Evolutionary conservation across 441 rosid species (phyloP).

Genomic region (Syzygium malaccense): DNA sequence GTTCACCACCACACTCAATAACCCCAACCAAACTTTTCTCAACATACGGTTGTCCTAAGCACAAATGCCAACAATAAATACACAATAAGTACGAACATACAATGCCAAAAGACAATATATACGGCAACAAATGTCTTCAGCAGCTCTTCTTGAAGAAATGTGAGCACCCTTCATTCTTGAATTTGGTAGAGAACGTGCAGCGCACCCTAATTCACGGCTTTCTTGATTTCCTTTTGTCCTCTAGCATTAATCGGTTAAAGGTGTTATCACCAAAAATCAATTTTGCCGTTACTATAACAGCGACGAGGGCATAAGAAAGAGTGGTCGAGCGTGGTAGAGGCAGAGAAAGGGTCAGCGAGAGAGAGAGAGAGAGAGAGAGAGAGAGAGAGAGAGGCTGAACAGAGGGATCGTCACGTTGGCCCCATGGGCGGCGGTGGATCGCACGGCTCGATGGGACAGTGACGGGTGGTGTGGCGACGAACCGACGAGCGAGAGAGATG

Average conservation of each 20-base stretch:
- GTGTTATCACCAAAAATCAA: not conserved
- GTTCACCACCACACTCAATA: not conserved
- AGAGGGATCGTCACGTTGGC: rapidly evolving
- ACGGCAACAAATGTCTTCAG: not conserved
- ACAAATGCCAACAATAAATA: not conserved
- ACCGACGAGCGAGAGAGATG: rapidly evolving
- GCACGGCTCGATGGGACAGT: not conserved
- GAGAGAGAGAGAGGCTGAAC: too few relatives aligned
- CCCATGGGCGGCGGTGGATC: not conserved
- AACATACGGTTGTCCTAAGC: not conserved
- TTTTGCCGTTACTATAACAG: not conserved
- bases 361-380: too few relatives aligned
- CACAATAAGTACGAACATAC: not conserved
- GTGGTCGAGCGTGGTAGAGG: rapidly evolving
- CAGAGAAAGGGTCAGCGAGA: not conserved
- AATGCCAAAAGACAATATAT: not conserved
- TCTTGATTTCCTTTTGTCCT: not conserved
- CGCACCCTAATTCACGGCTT: not conserved
- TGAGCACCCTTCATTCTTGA: not conserved
- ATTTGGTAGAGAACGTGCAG: not conserved
- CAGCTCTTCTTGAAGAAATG: not conserved
- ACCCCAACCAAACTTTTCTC: not conserved
- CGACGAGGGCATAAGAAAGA: not conserved
- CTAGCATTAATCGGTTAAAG: not conserved
- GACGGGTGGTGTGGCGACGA: not conserved